A percentile compares a stretch with the other conserved stretches of the same genome.
Conservation (phyloP, 2,329 filamentous ascomycete species). For the Pyrenophora tritici-repentis region DNA sequence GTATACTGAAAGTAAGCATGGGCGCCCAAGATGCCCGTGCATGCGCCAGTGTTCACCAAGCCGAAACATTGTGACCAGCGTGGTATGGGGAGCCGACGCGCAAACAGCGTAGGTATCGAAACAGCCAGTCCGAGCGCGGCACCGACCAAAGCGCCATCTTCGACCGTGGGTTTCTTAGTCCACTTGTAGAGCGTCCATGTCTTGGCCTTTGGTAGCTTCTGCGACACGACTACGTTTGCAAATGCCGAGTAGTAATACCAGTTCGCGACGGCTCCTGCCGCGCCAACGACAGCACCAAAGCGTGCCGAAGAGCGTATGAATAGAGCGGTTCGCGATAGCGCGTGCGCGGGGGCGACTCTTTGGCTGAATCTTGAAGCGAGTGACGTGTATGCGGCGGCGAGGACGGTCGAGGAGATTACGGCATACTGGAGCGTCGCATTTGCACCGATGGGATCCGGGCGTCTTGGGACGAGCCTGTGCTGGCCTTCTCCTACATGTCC, state of each 20-base stretch:
- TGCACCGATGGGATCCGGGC: constrained; percentile 35
- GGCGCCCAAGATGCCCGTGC: constrained; percentile 26
- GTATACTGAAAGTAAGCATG: constrained; percentile 37
- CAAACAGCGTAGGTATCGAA: constrained; percentile 27
- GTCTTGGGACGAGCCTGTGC: constrained; percentile 28
- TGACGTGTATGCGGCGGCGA: constrained; percentile 34
- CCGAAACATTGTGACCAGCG: constrained; percentile 31
- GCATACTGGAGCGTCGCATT: constrained; percentile 36
- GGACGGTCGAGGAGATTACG: constrained; percentile 30
- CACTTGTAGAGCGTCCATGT: constrained; percentile 32
- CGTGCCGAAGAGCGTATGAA: constrained; percentile 32
- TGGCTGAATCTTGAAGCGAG: constrained; percentile 23
- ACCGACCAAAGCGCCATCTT: constrained; percentile 34
- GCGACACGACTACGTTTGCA: constrained; percentile 13
- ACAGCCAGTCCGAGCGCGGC: constrained; percentile 30
- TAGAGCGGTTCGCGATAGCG: constrained; percentile 20
- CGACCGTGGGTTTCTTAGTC: constrained; percentile 30
- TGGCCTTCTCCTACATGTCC: constrained; percentile 32
- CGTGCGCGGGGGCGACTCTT: constrained; percentile 13
- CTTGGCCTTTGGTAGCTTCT: constrained; percentile 12
- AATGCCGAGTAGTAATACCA: constrained; percentile 33
- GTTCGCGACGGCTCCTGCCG: constrained; percentile 29
- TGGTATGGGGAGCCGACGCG: constrained; percentile 26
- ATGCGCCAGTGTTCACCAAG: constrained; percentile 33
- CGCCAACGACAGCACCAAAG: constrained; percentile 25